Evolutionary conservation across 1,139 yeast species (phyloP), one percentile per base, ranked within the genome.

Genomic region (Candida labiduridarum): DNA sequence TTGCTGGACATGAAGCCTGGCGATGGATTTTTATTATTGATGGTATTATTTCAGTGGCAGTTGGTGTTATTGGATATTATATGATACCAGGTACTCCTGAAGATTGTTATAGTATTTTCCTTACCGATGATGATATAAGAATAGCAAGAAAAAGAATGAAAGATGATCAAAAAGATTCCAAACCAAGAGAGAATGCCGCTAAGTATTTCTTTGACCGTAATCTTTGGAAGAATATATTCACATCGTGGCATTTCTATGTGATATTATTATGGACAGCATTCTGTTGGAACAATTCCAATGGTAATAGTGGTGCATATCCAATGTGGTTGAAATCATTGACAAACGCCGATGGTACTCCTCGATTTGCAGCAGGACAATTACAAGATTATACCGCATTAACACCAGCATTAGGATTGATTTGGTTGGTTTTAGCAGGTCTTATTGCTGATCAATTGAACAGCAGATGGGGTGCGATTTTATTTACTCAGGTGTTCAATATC

Each of bases 21-120:
- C 78, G 84, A 67, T 86, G 91, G 90, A 81, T 84, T 67, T 86
- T 83, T 61, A 78, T 87, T 52, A 76, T 86, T 55, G 90, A 86
- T 64, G 87, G 86, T 8, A 65, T 82, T 44, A 72, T 85, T 39
- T 81, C 90, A 2, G 60, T 85, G 31, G 79, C 72, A 2, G 82
- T 87, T 48, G 90, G 87, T 12, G 27, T 86, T 19, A 65, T 83
- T 53, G 92, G 91, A 0, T 75, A 83, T 57, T 79, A 80, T 59
- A 58, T 78, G 57, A 71, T 85, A 55, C 94, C 94, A 2, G 92
- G 90, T 44, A 84, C 87, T 34, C 94, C 94, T 16, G 66, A 72
- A 51, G 76, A 79, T n/a, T n/a, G n/a, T n/a, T n/a, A n/a, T n/a
- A n/a, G n/a, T n/a, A n/a, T n/a, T n/a, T n/a, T n/a, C n/a, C 48